phyloP scores from a whole-genome alignment of 345 rosid genomes.

The Angophora floribunda region DNA sequence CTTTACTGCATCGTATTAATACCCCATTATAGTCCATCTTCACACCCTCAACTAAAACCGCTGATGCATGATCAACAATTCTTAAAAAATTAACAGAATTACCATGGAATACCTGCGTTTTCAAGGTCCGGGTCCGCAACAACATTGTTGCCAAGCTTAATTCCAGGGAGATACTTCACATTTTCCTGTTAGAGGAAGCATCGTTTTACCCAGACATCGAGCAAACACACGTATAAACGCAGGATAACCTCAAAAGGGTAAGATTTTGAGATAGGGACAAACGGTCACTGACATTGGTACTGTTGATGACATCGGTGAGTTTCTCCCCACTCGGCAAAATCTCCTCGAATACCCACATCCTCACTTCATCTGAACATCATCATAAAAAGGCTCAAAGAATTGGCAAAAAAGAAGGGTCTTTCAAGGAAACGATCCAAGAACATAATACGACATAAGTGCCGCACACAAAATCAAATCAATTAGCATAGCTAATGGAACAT shows the following conservation, averaged over 20 bases:
- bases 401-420: neutral
- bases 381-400: neutral
- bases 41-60: neutral
- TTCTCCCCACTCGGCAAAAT: conserved; percentile 77
- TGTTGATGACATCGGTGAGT: conserved; percentile 81
- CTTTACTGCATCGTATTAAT: conserved; percentile 33
- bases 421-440: neutral
- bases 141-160: conserved; percentile 80
- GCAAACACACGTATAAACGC: neutral
- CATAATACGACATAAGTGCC: neutral
- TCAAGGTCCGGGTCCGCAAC: conserved; percentile 86
- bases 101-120: conserved; percentile 55
- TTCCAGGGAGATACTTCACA: conserved; percentile 86
- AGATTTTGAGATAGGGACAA: neutral
- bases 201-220: neutral
- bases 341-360: conserved; percentile 99
- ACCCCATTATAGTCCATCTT: neutral
- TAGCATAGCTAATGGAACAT: neutral
- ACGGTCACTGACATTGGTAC: conserved; percentile 47
- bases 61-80: neutral
- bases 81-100: neutral
- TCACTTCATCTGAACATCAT: conserved; percentile 76
- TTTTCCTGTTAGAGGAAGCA: conserved; percentile 45
- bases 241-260: neutral
- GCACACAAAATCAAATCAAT: neutral